A percentile compares a stretch with the other conserved stretches of the same genome.
Conservation (phyloP, 2,329 filamentous ascomycete genomes). For the Septoria petroselini region DNA sequence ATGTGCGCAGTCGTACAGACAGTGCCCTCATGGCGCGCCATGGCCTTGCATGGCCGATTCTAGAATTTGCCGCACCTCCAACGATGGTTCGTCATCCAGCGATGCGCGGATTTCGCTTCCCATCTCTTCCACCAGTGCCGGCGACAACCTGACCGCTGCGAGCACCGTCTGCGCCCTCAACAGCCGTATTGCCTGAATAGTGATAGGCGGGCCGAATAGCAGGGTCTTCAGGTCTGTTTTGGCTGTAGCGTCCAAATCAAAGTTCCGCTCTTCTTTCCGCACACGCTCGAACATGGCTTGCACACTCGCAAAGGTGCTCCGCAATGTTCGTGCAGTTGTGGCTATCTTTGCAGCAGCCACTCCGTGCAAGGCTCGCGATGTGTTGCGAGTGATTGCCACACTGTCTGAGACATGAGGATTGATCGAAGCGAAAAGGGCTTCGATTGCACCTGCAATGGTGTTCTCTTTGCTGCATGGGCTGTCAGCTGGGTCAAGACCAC, state of each 20-base stretch:
- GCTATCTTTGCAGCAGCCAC: slow-evolving; percentile 22
- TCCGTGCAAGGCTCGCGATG: slow-evolving; percentile 22
- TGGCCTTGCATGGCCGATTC: slow-evolving; percentile 5
- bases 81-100: slow-evolving; percentile 20
- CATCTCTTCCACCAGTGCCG: slow-evolving; percentile 19
- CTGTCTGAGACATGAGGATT: slow-evolving; percentile 28
- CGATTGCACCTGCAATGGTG: slow-evolving; percentile 32
- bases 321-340: slow-evolving; percentile 18
- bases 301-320: slow-evolving; percentile 30
- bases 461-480: slow-evolving; percentile 24
- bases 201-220: slow-evolving; percentile 30
- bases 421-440: slow-evolving; percentile 34
- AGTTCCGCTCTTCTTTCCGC: slow-evolving; percentile 13
- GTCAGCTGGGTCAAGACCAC: slow-evolving; percentile 12
- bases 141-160: slow-evolving; percentile 24
- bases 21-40: slow-evolving; percentile 2
- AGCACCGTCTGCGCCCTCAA: slow-evolving; percentile 32
- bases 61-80: slow-evolving; percentile 13
- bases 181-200: slow-evolving; percentile 33
- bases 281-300: slow-evolving; percentile 18
- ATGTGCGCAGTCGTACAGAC: slow-evolving; percentile 8
- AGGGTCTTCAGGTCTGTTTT: slow-evolving; percentile 25
- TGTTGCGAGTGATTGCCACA: slow-evolving; percentile 17
- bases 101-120: slow-evolving; percentile 22
- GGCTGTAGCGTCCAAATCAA: slow-evolving; percentile 14